Conservation (phyloP, 192 early-diverging fungal species). For the Globomyces pollinis-pini region DNA sequence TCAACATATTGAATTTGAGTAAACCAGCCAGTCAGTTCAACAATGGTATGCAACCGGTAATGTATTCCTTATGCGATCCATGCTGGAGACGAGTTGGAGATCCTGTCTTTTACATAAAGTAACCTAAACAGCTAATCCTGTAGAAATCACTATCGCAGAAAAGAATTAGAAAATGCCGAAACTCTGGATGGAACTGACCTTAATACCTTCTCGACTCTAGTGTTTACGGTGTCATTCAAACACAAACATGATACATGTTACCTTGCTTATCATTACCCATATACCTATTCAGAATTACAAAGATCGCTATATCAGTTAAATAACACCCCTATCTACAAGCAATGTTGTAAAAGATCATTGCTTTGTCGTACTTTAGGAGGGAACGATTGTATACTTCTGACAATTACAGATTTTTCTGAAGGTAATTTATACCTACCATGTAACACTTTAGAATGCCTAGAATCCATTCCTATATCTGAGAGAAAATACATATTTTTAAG, state of each 20-base stretch:
- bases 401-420: conserved; percentile 41
- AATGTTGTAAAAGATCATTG: conserved; percentile 12
- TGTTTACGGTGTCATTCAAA: conserved; percentile 23
- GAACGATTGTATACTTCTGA: conserved; percentile 37
- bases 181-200: neutral
- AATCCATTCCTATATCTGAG: conserved; percentile 20
- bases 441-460: neutral
- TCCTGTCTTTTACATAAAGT: conserved; percentile 40
- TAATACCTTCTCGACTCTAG: conserved; percentile 36
- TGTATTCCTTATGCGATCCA: conserved; percentile 30
- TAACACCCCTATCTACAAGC: conserved; percentile 6
- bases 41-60: conserved; percentile 51
- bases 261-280: conserved; percentile 51
- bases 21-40: conserved; percentile 45
- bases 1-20: conserved; percentile 51
- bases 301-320: conserved; percentile 16
- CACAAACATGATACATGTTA: conserved; percentile 27
- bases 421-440: conserved; percentile 7
- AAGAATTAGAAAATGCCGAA: conserved; percentile 9
- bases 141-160: conserved; percentile 35
- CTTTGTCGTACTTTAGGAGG: conserved; percentile 30
- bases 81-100: conserved; percentile 40
- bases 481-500: conserved; percentile 38
- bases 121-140: neutral
- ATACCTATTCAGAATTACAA: conserved; percentile 42